Conservation (phyloP, 2,329 filamentous ascomycete species). For the Fusarium albosuccineum region DNA sequence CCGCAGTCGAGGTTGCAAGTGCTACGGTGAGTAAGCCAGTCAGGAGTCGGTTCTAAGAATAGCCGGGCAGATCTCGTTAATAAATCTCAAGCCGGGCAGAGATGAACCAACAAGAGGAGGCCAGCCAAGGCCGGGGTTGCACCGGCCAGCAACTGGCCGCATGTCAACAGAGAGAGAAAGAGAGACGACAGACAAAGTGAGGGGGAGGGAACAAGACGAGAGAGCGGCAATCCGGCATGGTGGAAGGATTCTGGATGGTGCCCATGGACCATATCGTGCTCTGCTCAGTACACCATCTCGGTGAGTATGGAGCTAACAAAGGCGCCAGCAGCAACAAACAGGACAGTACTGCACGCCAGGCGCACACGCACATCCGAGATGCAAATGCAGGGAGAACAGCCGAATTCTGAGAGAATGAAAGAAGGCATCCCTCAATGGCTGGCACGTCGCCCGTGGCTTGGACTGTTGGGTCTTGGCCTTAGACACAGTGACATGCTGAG, state of each 20-base stretch:
- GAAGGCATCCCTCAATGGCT: conserved; percentile 16
- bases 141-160: conserved; percentile 12
- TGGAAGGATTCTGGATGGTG: too few species aligned
- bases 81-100: background rate
- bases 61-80: conserved; percentile 22
- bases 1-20: background rate
- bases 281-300: background rate
- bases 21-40: conserved; percentile 5
- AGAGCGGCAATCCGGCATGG: background rate
- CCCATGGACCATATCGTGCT: too few species aligned
- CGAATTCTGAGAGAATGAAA: background rate
- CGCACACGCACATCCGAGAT: too few species aligned
- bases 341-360: background rate
- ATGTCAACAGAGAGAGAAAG: background rate
- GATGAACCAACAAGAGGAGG: conserved; percentile 15
- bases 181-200: background rate
- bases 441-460: conserved; percentile 11
- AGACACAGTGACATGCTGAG: conserved; percentile 11
- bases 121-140: conserved; percentile 17
- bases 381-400: background rate
- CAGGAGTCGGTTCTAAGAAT: conserved; percentile 29
- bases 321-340: background rate
- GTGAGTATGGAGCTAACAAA: background rate
- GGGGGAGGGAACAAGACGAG: background rate
- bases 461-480: conserved; percentile 4